phyloP scores from a whole-genome alignment of 1,284 basidiomycete genomes.

The Apiotrichum sp. region DNA sequence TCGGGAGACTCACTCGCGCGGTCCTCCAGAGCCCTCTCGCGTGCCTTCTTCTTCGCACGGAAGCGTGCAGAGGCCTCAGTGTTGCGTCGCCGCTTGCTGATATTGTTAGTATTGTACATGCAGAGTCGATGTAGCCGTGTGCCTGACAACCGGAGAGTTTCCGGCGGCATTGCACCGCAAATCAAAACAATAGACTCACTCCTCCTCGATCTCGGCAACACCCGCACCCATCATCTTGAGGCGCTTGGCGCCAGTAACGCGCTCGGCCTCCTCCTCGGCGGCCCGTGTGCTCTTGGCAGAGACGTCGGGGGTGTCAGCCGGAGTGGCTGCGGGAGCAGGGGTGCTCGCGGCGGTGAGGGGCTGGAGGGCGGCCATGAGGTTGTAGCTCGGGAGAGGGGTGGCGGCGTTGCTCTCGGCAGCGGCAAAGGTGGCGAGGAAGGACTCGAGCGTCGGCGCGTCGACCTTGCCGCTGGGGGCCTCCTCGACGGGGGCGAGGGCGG shows the following conservation, averaged over 20 bases:
- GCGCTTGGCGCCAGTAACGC: slow-evolving; percentile 37
- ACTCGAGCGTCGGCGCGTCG: slow-evolving; percentile 32
- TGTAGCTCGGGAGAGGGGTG: slow-evolving; percentile 18
- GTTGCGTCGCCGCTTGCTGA: slow-evolving; percentile 77
- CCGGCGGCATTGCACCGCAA: not conserved
- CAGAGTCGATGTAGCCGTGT: not conserved
- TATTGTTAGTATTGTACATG: not conserved
- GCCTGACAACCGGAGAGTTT: not conserved
- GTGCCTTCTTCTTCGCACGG: slow-evolving; percentile 96
- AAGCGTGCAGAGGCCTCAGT: slow-evolving; percentile 97
- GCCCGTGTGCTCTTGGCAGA: not conserved
- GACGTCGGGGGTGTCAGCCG: slow-evolving; percentile 11
- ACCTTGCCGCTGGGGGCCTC: not conserved
- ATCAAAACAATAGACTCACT: slow-evolving; percentile 22
- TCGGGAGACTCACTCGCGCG: slow-evolving; percentile 55
- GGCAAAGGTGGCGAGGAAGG: slow-evolving; percentile 42
- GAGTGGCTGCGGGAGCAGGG: not conserved
- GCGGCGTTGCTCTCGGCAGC: slow-evolving; percentile 15
- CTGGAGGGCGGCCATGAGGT: slow-evolving; percentile 21
- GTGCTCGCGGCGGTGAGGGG: slow-evolving; percentile 8
- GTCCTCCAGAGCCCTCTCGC: slow-evolving; percentile 85
- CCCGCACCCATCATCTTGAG: slow-evolving; percentile 39
- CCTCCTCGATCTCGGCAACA: slow-evolving; percentile 35
- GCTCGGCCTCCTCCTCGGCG: slow-evolving; percentile 5
- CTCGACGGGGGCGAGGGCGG: slow-evolving; percentile 6